Percentiles rank a stretch among this genome's conserved stretches.
phyloP scores from a whole-genome alignment of 345 rosid species.

The Trapa incisa region DNA sequence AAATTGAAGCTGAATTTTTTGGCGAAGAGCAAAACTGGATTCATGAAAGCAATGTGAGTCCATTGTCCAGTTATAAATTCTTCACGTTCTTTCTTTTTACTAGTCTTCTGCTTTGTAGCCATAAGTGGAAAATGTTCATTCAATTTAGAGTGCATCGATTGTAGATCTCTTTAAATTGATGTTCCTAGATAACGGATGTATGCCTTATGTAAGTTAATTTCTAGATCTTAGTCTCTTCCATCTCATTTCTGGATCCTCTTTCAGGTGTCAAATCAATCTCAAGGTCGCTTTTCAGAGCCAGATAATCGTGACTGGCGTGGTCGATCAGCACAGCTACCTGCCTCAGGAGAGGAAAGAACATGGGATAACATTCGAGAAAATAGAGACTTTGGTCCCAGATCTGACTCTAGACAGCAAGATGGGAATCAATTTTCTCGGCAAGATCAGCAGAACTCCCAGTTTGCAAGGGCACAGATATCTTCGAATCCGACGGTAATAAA shows the following conservation, averaged over 20 bases:
- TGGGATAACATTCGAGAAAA: conserved; percentile 42
- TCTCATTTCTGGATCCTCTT: neutral
- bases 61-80: neutral
- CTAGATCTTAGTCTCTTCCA: neutral
- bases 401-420: conserved; percentile 36
- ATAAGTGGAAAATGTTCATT: neutral
- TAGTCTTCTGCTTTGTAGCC: neutral
- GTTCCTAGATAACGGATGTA: neutral
- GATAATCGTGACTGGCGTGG: conserved; percentile 91
- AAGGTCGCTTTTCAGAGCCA: conserved; percentile 56
- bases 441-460: conserved; percentile 39
- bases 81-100: neutral
- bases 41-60: conserved; percentile 47
- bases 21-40: conserved; percentile 55
- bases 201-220: neutral
- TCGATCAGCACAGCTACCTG: conserved; percentile 44
- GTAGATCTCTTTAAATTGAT: neutral
- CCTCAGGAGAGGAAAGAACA: conserved; percentile 60
- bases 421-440: conserved; percentile 36
- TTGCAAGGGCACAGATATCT: conserved; percentile 30
- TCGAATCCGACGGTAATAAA: conserved; percentile 42
- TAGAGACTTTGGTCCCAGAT: conserved; percentile 31
- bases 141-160: neutral
- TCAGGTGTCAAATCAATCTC: conserved; percentile 41
- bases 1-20: conserved; percentile 49